Evolutionary conservation across 2,329 filamentous ascomycete species (phyloP).

Genomic region (Atkinsonella hypoxylon): DNA sequence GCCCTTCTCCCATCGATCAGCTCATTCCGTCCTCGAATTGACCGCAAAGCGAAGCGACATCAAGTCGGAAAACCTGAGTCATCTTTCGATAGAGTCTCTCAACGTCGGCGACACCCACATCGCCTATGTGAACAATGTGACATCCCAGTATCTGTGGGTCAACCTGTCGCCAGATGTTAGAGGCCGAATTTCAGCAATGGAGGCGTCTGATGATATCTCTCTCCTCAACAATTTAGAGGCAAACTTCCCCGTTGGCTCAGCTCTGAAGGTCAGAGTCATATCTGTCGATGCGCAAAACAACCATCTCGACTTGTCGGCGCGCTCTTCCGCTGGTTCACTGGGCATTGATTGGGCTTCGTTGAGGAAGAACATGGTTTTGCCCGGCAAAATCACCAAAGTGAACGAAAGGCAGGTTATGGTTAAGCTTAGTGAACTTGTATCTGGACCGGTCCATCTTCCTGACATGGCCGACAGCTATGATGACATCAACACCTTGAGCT

Average conservation of each 20-base stretch:
- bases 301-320: constrained; percentile 73
- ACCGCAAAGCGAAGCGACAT: constrained; percentile 65
- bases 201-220: constrained; percentile 78
- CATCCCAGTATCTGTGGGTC: constrained; percentile 72
- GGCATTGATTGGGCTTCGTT: constrained; percentile 57
- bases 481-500: constrained; percentile 61
- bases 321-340: constrained; percentile 36
- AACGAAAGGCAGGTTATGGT: constrained; percentile 75
- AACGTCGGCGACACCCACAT: constrained; percentile 59
- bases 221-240: constrained; percentile 61
- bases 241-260: constrained; percentile 85
- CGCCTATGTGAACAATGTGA: constrained; percentile 85
- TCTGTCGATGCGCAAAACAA: constrained; percentile 60
- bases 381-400: constrained; percentile 74
- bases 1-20: constrained; percentile 74
- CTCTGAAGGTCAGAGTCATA: constrained; percentile 68
- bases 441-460: constrained; percentile 68
- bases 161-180: constrained; percentile 81
- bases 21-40: constrained; percentile 76
- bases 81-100: constrained; percentile 62
- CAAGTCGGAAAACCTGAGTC: constrained; percentile 28
- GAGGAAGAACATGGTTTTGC: constrained; percentile 67
- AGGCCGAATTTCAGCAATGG: constrained; percentile 69
- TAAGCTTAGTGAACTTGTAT: constrained; percentile 69
- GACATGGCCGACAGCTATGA: constrained; percentile 82